These are phyloP conservation scores for Melianthus villosus DNA, from an alignment of 441 rosid genomes.

Conservation along the genomic window DNA sequence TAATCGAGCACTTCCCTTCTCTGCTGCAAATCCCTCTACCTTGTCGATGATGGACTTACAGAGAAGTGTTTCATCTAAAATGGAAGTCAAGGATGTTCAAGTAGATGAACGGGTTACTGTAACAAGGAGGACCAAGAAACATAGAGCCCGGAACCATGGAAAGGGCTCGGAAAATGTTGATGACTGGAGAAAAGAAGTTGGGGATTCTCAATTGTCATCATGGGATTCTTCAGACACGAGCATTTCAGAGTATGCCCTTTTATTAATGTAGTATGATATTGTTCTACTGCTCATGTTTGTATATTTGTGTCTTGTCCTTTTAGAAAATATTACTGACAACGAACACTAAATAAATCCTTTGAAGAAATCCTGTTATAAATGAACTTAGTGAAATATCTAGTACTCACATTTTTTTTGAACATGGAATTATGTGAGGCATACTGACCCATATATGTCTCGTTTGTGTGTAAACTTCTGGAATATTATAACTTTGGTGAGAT, in stretches of 20 bases:
- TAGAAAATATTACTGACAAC: not conserved
- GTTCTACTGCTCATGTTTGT: not conserved
- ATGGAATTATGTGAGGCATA: no score
- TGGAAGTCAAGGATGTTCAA: slow-evolving; percentile 65
- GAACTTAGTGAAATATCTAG: no score
- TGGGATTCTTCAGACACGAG: slow-evolving; percentile 52
- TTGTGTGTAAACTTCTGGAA: no score
- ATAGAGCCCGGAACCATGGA: slow-evolving; percentile 29
- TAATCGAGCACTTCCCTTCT: slow-evolving; percentile 31
- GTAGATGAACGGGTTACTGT: slow-evolving; percentile 76
- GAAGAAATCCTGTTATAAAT: no score
- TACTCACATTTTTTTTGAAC: no score
- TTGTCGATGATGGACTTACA: slow-evolving; percentile 38
- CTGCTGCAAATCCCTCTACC: slow-evolving; percentile 35
- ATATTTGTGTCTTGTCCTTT: not conserved
- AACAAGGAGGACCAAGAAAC: slow-evolving; percentile 78
- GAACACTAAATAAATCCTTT: no score
- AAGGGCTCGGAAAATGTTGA: slow-evolving; percentile 49
- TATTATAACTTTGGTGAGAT: no score
- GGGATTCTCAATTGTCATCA: slow-evolving; percentile 26
- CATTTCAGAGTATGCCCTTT: slow-evolving; percentile 38
- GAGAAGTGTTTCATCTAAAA: slow-evolving; percentile 27
- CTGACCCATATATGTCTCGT: no score
- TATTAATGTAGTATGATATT: not conserved
- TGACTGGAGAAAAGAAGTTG: slow-evolving; percentile 49